phyloP scores from a whole-genome alignment of 192 early-diverging fungal genomes.

The Obelidium mucronatum region DNA sequence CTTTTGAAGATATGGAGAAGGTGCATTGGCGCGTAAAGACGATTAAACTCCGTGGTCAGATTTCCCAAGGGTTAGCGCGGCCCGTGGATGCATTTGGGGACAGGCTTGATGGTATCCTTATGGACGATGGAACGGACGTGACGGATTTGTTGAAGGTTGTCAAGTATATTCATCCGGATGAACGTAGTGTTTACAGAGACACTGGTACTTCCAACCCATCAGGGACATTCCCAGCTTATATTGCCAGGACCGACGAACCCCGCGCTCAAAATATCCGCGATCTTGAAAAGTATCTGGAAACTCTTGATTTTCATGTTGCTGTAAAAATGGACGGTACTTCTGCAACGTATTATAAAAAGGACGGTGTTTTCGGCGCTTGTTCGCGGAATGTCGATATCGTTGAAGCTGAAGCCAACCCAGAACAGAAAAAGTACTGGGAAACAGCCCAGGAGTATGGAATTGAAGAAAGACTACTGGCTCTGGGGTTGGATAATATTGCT shows the following conservation, averaged over 20 bases:
- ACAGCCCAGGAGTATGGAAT: not conserved
- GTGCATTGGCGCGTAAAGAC: constrained; percentile 21
- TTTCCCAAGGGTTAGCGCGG: constrained; percentile 30
- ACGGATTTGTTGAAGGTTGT: constrained; percentile 4
- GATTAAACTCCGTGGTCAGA: constrained; percentile 30
- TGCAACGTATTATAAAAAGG: constrained; percentile 22
- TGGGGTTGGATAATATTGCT: not conserved
- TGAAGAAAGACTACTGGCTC: not conserved
- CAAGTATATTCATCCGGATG: not conserved
- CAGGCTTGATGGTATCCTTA: not conserved
- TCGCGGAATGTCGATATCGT: constrained; percentile 9
- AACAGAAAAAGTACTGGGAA: not conserved
- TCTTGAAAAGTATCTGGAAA: constrained; percentile 15
- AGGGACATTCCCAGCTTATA: not conserved
- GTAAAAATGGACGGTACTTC: constrained; percentile 34
- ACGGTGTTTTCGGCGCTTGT: constrained; percentile 31
- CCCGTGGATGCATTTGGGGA: too few species aligned
- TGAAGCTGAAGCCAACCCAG: not conserved
- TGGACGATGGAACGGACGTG: constrained; percentile 20
- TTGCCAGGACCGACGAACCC: not conserved
- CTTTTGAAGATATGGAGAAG: constrained; percentile 33
- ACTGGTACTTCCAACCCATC: not conserved
- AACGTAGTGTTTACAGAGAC: not conserved
- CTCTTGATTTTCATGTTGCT: constrained; percentile 9
- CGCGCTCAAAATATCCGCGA: not conserved